Base-by-base conservation (phyloP, 1,284 basidiomycete species). In the Hypsizygus ulmarius region DNA sequence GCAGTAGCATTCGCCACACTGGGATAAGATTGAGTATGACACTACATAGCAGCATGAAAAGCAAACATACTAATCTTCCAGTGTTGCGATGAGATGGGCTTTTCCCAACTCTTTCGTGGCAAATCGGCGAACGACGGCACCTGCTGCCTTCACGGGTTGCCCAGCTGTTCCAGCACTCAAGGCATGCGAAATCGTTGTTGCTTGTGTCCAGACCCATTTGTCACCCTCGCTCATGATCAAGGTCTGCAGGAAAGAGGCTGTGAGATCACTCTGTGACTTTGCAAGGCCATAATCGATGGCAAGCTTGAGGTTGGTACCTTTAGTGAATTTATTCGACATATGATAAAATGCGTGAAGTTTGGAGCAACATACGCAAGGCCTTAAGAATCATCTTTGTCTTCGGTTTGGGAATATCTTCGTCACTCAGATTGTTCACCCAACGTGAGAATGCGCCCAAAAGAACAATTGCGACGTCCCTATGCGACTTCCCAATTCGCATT, bases 151-250 rank as follows among this genome's bases (percentile, higher is more conserved):
- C 0, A 91, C 88, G 9, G 89, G 89, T 59, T 80, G 75, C 3
- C 83, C 85, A 47, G 72, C 72, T 10, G 75, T 75, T 1, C 84
- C 84, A 4, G 77, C 71, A 36, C 77, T 76, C 45, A 91, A 63
- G 5, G 86, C 84, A 40, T 79, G 71, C 0, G 77, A 73, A 40
- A 88, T 71, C 50, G 76, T 77, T 4, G 74, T 72, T 9, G 79
- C 76, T 56, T 87, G 81, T 0, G 75, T 70, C 43, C 67, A 68
- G 33, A 92, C 77, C 90, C 90, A 92, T 57, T 79, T 79, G 55
- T 90, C 88, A 14, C 89, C 89, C 69, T 92, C 88, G 52, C 86
- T 89, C 89, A 92, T 92, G 49, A 92, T 78, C 30, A 91, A 70
- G 5, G 86, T 88, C 65, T 92, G 89, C 58, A 92, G 66, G 63